Evolutionary conservation across 345 rosid genomes (phyloP), one percentile per base, ranked within the genome.

Genomic region (Salix viminalis): DNA sequence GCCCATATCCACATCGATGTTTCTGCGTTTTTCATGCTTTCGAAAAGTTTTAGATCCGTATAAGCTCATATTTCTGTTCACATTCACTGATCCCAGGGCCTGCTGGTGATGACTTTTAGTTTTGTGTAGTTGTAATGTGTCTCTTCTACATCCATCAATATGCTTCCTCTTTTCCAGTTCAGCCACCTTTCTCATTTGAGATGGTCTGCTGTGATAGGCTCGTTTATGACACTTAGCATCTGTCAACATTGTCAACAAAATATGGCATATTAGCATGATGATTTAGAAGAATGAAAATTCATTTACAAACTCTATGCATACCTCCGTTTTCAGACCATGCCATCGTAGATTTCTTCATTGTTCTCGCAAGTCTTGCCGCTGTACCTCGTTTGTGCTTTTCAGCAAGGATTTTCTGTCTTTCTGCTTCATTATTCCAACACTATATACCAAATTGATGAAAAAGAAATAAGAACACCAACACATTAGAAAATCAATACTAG

Each of bases 331-430:
- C 71, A 77, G 86, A 73, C 73, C 71, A 54, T 2, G 52, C 74
- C 75, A 75, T 78, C 81, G 83, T 81, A 28, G 77, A 78, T 83
- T 77, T 83, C 75, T 79, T 81, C 80, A 61, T 73, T 76, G 67
- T 82, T 83, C 83, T 88, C 65, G 72, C 74, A 72, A 75, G 75
- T 87, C 96, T 87, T 76, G 93, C 91, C 42, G 82, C 90, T 4
- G 86, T 58, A 66, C 93, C 96, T 76, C 91, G 86, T 70, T 69
- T 77, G 76, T 89, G 90, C 84, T 91, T 91, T 85, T 91, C 93
- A 39, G 76, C 84, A 73, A 91, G 88, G 56, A 86, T 80, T 69
- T 72, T 78, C 15, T 48, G 37, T 75, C 91, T 88, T 73, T 87
- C 91, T 2, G 77, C 85, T 82, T 88, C 93, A 69, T 81, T 77